These are phyloP conservation scores for Teratosphaeria zuluensis DNA, from an alignment of 2,329 filamentous ascomycete species.

Conservation along the genomic window DNA sequence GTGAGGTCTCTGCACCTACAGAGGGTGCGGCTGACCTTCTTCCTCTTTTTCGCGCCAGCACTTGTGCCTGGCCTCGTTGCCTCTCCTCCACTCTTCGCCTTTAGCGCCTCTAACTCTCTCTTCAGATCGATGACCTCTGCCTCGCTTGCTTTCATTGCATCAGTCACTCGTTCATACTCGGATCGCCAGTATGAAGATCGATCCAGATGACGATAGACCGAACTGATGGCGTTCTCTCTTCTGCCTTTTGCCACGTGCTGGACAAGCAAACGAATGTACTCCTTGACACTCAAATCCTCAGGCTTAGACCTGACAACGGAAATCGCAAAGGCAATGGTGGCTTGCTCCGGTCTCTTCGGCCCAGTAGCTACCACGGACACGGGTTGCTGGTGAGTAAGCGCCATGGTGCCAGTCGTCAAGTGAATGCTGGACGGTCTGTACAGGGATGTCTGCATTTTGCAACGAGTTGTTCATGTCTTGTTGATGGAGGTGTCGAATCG, in stretches of 20 bases:
- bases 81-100: conserved; percentile 9
- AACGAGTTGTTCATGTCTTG: background rate
- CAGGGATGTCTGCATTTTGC: background rate
- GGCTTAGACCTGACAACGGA: conserved; percentile 30
- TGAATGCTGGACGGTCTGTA: background rate
- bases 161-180: conserved; percentile 17
- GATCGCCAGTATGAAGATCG: conserved; percentile 30
- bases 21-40: conserved; percentile 8
- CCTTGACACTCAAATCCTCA: conserved; percentile 19
- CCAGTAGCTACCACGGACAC: background rate
- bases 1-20: background rate
- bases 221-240: conserved; percentile 14
- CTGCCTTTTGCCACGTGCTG: conserved; percentile 23
- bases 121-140: conserved; percentile 12
- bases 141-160: conserved; percentile 9
- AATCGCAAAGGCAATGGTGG: conserved; percentile 17
- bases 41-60: conserved; percentile 16
- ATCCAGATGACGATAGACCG: conserved; percentile 28
- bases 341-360: conserved; percentile 7
- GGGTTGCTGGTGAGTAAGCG: background rate
- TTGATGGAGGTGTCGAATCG: too few species aligned
- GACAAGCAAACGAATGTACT: conserved; percentile 25
- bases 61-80: background rate
- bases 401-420: background rate
- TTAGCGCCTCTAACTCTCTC: conserved; percentile 15